phyloP scores from a whole-genome alignment of 768 basidiomycete genomes.

The Pleurotus salmoneostramineus region DNA sequence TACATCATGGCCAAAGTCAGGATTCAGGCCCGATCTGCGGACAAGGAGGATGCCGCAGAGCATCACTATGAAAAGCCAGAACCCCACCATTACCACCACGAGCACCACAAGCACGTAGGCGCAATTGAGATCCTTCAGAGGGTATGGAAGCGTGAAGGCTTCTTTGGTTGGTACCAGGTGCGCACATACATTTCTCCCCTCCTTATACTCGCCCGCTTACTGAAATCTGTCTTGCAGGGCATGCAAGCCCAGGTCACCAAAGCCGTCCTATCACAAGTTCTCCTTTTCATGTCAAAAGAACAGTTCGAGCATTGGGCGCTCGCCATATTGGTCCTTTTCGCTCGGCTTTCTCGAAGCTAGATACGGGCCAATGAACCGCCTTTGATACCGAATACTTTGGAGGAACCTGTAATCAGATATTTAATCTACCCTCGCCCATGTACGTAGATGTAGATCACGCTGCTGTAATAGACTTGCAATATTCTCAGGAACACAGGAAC shows the following conservation, averaged over 20 bases:
- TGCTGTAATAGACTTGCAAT: too few species aligned
- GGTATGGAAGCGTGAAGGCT: constrained; percentile 74
- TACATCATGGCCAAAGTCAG: constrained; percentile 97
- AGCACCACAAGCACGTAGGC: constrained; percentile 52
- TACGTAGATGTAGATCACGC: too few species aligned
- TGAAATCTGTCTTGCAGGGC: constrained; percentile 47
- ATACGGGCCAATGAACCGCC: too few species aligned
- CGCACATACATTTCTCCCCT: constrained; percentile 17
- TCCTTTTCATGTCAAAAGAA: constrained; percentile 97
- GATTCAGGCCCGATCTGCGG: constrained; percentile 79
- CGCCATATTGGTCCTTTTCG: constrained; percentile 55
- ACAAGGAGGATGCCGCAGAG: constrained; percentile 42
- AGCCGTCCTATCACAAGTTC: constrained; percentile 91
- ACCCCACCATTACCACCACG: constrained; percentile 34
- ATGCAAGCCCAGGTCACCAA: constrained; percentile 97
- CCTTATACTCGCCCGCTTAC: neutral
- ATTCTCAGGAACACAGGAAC: too few species aligned
- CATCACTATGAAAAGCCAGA: constrained; percentile 33
- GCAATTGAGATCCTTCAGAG: constrained; percentile 73
- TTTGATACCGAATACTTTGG: too few species aligned
- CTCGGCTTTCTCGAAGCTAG: constrained; percentile 27
- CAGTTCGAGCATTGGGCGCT: constrained; percentile 91
- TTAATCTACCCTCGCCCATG: too few species aligned
- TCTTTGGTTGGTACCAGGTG: constrained; percentile 95
- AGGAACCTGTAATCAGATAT: too few species aligned